Conservation (phyloP, 768 basidiomycete genomes). For the Boletus subcaerulescens region DNA sequence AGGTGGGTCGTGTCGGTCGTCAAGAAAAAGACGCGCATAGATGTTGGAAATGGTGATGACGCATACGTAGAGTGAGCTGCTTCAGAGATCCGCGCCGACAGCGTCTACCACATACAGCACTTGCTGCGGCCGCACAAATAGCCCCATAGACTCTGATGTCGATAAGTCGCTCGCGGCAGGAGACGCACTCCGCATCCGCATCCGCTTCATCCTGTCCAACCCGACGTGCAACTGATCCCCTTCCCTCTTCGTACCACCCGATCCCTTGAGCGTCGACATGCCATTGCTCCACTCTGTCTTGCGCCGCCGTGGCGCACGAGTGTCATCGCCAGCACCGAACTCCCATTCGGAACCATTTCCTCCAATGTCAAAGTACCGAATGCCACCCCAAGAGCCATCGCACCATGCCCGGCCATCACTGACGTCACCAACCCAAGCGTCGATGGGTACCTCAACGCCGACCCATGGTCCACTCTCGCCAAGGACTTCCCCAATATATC, state of each 20-base stretch:
- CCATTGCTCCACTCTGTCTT: conserved; percentile 21
- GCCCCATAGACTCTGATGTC: conserved; percentile 60
- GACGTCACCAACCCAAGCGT: conserved; percentile 47
- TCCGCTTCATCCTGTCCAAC: conserved; percentile 51
- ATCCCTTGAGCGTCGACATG: conserved; percentile 38
- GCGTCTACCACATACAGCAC: conserved; percentile 87
- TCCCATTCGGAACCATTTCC: conserved; percentile 59
- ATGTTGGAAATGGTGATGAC: not conserved
- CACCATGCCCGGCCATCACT: conserved; percentile 76
- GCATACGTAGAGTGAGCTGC: not conserved
- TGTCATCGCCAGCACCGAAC: conserved; percentile 46
- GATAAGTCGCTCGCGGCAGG: conserved; percentile 61
- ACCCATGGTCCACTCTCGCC: conserved; percentile 87
- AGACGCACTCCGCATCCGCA: conserved; percentile 63
- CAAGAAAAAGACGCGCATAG: not conserved
- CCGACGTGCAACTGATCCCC: conserved; percentile 49
- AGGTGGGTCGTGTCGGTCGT: conserved; percentile 9
- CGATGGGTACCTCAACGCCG: conserved; percentile 82
- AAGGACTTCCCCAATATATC: conserved; percentile 84
- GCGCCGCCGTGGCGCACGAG: conserved; percentile 28
- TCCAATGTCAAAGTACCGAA: conserved; percentile 81
- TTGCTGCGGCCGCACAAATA: conserved; percentile 84
- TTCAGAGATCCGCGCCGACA: conserved; percentile 61
- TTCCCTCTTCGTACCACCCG: conserved; percentile 45
- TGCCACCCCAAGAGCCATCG: conserved; percentile 79